Conservation (phyloP, 2,329 filamentous ascomycete genomes). For the Sphaerulina musiva region DNA sequence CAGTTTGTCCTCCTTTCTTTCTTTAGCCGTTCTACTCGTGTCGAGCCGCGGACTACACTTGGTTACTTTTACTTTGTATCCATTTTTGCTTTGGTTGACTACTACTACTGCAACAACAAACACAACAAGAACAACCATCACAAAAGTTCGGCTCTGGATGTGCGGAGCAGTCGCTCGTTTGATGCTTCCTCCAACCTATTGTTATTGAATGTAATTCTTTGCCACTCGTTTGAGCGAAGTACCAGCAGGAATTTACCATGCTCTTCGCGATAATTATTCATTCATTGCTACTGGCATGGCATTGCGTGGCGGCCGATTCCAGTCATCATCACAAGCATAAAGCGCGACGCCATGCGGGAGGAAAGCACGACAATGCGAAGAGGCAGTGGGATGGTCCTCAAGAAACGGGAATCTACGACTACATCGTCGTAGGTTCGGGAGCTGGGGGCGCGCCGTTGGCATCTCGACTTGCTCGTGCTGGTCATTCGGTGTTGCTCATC, state of each 20-base stretch:
- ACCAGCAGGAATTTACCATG: neutral
- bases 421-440: slow-evolving; percentile 56
- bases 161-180: no score
- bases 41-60: no score
- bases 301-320: neutral
- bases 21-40: no score
- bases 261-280: neutral
- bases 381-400: neutral
- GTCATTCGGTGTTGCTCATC: slow-evolving; percentile 55
- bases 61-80: no score
- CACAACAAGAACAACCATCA: no score
- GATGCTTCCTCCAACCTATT: no score
- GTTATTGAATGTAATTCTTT: neutral
- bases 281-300: neutral
- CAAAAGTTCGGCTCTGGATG: no score
- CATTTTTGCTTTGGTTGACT: no score
- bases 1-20: no score
- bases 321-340: neutral
- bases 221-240: neutral
- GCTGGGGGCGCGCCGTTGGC: slow-evolving; percentile 55
- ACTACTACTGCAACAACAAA: no score
- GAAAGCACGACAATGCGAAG: neutral
- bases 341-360: neutral
- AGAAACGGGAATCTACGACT: slow-evolving; percentile 46
- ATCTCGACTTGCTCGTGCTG: slow-evolving; percentile 53